These are phyloP conservation scores for Clathrus columnatus DNA, from an alignment of 768 basidiomycete species.

Conservation along the genomic window DNA sequence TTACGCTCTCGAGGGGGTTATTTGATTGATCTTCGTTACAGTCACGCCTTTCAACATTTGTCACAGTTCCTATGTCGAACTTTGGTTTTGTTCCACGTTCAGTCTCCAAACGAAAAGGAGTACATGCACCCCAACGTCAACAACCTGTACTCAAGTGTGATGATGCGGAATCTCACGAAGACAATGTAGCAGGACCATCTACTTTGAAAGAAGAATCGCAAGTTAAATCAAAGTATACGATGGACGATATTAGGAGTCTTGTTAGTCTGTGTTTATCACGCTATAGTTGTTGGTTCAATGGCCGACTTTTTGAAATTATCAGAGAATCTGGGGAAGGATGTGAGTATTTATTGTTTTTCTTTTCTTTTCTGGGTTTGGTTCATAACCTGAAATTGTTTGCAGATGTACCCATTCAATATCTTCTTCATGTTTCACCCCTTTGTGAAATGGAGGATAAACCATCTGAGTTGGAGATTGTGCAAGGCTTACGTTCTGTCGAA, in stretches of 20 bases:
- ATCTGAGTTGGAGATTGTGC: slow-evolving; percentile 44
- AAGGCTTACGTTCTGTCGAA: slow-evolving; percentile 46
- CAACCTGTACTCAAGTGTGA: not conserved
- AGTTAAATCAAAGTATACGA: slow-evolving; percentile 9
- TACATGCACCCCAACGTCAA: not conserved
- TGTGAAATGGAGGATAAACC: slow-evolving; percentile 18
- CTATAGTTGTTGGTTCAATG: slow-evolving; percentile 57
- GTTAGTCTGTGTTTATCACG: slow-evolving; percentile 59
- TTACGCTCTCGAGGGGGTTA: too few species aligned
- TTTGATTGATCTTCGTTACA: too few species aligned
- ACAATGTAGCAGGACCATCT: not conserved
- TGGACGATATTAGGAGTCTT: slow-evolving; percentile 42
- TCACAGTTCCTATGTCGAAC: slow-evolving; percentile 8
- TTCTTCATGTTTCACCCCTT: slow-evolving; percentile 35
- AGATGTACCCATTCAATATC: slow-evolving; percentile 55
- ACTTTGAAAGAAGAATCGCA: not conserved
- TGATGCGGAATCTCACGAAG: not conserved
- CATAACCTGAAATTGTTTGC: slow-evolving; percentile 15
- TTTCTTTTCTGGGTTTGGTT: not conserved
- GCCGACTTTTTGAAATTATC: slow-evolving; percentile 42
- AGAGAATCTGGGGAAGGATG: slow-evolving; percentile 41
- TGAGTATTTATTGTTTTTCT: slow-evolving; percentile 26
- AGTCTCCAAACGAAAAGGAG: not conserved
- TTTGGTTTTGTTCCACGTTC: slow-evolving; percentile 9
- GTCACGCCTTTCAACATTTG: too few species aligned